Percentiles rank a stretch among this genome's conserved stretches.
These are phyloP conservation scores for Furcasterigmium furcatum DNA, from an alignment of 2,329 filamentous ascomycete species.

Conservation along the genomic window DNA sequence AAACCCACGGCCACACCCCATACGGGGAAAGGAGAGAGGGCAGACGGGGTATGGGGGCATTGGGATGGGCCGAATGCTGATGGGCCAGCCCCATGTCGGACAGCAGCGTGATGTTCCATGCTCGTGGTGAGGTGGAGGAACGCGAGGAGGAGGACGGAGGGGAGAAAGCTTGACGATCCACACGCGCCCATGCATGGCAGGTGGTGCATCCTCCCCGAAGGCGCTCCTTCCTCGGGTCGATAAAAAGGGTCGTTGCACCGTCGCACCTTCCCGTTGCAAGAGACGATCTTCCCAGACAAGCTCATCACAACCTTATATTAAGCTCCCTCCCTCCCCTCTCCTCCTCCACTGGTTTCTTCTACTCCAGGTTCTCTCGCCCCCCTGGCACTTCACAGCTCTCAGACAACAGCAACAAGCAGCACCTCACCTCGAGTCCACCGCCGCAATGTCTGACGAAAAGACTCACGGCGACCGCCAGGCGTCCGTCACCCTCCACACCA, in stretches of 20 bases:
- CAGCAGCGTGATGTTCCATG: no score
- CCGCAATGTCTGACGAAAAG: slow-evolving; percentile 2
- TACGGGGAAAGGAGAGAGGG: not conserved
- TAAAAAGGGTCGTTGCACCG: slow-evolving; percentile 4
- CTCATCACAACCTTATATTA: slow-evolving; percentile 4
- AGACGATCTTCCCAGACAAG: slow-evolving; percentile 1
- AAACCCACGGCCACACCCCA: slow-evolving; percentile 4
- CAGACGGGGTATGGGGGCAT: no score
- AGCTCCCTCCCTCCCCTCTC: not conserved
- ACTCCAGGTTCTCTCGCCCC: not conserved
- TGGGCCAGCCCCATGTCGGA: no score
- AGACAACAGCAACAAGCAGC: not conserved
- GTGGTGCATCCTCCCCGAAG: no score
- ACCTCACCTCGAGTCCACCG: not conserved
- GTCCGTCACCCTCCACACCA: slow-evolving; percentile 31
- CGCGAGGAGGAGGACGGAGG: no score
- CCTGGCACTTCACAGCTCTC: not conserved
- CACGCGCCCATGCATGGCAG: no score
- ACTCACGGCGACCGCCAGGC: not conserved
- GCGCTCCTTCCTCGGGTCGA: slow-evolving; percentile 1
- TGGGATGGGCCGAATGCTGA: no score
- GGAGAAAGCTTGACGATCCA: no score
- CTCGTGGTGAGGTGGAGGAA: no score
- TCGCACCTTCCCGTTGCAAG: slow-evolving; percentile 1
- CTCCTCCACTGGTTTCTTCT: not conserved